Conservation (phyloP, 2,329 filamentous ascomycete genomes). For the Colletotrichum shisoi region DNA sequence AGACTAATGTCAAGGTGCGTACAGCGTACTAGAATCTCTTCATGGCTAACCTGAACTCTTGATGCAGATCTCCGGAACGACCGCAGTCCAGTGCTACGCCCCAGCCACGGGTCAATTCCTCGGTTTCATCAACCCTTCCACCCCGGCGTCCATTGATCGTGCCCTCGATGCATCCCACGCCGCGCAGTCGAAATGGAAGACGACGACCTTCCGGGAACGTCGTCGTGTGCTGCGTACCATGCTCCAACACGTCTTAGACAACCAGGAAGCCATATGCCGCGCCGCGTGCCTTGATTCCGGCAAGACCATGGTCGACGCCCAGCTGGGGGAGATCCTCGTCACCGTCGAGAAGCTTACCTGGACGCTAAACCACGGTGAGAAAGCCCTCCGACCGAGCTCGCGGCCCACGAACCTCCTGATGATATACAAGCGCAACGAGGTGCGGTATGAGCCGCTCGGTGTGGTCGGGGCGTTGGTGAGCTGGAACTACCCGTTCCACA, state of each 20-base stretch:
- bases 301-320: slow-evolving; percentile 94
- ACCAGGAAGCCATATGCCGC: slow-evolving; percentile 85
- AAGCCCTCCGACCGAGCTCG: slow-evolving; percentile 73
- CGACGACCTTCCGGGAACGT: slow-evolving; percentile 79
- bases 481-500: slow-evolving; percentile 98
- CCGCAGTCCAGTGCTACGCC: slow-evolving; percentile 82
- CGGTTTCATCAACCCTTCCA: slow-evolving; percentile 79
- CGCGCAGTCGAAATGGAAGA: slow-evolving; percentile 80
- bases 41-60: background rate
- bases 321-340: slow-evolving; percentile 92
- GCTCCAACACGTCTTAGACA: slow-evolving; percentile 82
- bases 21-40: slow-evolving; percentile 18
- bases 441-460: slow-evolving; percentile 89
- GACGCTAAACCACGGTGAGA: slow-evolving; percentile 91
- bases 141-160: slow-evolving; percentile 78
- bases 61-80: slow-evolving; percentile 65
- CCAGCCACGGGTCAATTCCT: slow-evolving; percentile 89
- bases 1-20: slow-evolving; percentile 66
- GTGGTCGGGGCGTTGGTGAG: slow-evolving; percentile 92
- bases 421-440: slow-evolving; percentile 92
- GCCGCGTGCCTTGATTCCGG: slow-evolving; percentile 91
- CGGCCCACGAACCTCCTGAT: slow-evolving; percentile 91
- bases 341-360: slow-evolving; percentile 93
- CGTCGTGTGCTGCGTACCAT: slow-evolving; percentile 81
- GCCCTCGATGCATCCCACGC: slow-evolving; percentile 75